Evolutionary conservation across 495 filamentous ascomycete genomes (phyloP), one percentile per base, ranked within the genome.

Genomic region (Trichoderma erinaceum): DNA sequence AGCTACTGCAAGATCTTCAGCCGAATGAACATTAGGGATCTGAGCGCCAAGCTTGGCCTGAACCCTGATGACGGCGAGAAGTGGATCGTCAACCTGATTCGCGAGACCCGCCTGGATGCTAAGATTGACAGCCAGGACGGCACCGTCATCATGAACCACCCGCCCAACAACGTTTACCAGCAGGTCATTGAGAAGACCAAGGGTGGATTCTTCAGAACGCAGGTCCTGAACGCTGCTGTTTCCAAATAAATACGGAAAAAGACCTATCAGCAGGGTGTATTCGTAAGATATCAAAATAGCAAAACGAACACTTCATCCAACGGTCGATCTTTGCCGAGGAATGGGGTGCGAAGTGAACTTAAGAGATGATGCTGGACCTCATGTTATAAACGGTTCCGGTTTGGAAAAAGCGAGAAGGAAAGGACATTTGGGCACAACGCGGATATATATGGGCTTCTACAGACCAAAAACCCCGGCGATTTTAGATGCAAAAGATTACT

Each of bases 1-100:
- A 90, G 86, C 77, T 98, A 99, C 84, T 98, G 96, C 90, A 98
- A 98, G 86, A 99, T 99, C 75, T 95, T 97, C 80, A 92, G 97
- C 70, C 86, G 95, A 68, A 99, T 99, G 70, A 93, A 97, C 77
- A 97, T 99, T 78, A 93, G 93, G 87, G 96, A 98, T 73, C 85
- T 99, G 21, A 96, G 92, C 69, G 89, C 88, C 69, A 88, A 93
- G 70, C 84, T 99, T 65, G 95, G 95, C 69, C 82, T 99, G 69
- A 91, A 87, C 74, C 87, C 92, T 73, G 92, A 97, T 73, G 95
- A 97, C 72, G 95, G 96, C 71, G 95, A 99, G 87, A 98, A 97
- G 84, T 98, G 96, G 96, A 99, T 99, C 71, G 95, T 99, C 69
- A 99, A 99, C 81, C 86, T 98, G 58, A 99, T 99, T 80, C 88